phyloP scores from a whole-genome alignment of 768 basidiomycete species.

The Candolleomyces aberdarensis region DNA sequence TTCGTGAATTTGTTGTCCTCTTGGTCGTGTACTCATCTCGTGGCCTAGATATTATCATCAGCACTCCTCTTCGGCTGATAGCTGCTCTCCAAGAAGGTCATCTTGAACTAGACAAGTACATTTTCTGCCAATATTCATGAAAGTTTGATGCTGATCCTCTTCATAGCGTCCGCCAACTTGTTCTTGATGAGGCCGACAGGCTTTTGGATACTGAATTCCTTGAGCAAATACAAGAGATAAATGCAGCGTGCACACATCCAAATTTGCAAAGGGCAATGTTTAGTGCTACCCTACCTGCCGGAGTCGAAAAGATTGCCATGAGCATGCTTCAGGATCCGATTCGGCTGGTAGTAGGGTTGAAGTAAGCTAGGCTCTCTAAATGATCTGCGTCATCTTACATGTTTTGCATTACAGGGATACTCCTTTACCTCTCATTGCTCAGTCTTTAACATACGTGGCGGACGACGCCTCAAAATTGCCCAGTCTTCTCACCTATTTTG shows the following conservation, averaged over 20 bases:
- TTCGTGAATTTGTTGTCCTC: slow-evolving; percentile 31
- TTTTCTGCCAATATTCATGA: slow-evolving; percentile 5
- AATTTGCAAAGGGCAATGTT: slow-evolving; percentile 84
- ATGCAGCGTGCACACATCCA: slow-evolving; percentile 69
- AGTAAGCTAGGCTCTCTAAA: slow-evolving; percentile 50
- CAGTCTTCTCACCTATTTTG: slow-evolving; percentile 76
- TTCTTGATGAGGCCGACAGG: slow-evolving; percentile 90
- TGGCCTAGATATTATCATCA: slow-evolving; percentile 80
- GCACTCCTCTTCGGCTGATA: slow-evolving; percentile 88
- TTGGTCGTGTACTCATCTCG: background rate
- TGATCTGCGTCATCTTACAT: background rate
- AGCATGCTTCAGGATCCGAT: slow-evolving; percentile 82
- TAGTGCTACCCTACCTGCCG: slow-evolving; percentile 90
- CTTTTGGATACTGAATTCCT: slow-evolving; percentile 89
- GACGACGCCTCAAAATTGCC: slow-evolving; percentile 94
- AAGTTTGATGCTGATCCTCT: background rate
- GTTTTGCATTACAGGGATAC: slow-evolving; percentile 64
- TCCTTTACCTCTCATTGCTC: slow-evolving; percentile 85
- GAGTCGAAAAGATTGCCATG: slow-evolving; percentile 84
- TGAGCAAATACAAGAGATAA: slow-evolving; percentile 83
- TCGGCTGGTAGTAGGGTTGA: slow-evolving; percentile 93
- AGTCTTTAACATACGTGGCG: slow-evolving; percentile 87
- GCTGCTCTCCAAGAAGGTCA: slow-evolving; percentile 68
- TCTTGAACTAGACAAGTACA: slow-evolving; percentile 72
- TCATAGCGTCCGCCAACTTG: slow-evolving; percentile 75